A percentile compares a stretch with the other conserved stretches of the same genome.
These are phyloP conservation scores for Orbilia quercus DNA, from an alignment of 2,329 filamentous ascomycete genomes.

Conservation along the genomic window DNA sequence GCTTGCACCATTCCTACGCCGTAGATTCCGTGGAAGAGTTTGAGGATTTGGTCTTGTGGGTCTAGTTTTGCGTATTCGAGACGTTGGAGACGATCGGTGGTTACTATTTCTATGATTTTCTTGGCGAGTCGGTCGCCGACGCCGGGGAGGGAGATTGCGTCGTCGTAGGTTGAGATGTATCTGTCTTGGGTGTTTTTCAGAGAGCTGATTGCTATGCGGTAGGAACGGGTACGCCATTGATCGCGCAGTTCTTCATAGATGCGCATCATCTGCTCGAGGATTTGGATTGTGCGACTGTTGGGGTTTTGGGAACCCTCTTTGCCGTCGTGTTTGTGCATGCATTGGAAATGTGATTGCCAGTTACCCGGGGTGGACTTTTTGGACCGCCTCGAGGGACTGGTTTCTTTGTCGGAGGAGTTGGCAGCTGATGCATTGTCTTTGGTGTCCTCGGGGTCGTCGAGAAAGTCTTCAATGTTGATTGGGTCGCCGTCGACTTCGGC, in stretches of 20 bases:
- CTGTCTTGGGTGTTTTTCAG: conserved; percentile 72
- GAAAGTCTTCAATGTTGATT: conserved; percentile 65
- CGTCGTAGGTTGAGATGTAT: conserved; percentile 32
- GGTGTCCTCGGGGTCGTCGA: conserved; percentile 59
- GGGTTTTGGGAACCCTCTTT: conserved; percentile 69
- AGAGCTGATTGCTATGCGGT: conserved; percentile 79
- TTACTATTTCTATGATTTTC: conserved; percentile 90
- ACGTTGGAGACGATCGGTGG: conserved; percentile 76
- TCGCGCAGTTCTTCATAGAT: conserved; percentile 82
- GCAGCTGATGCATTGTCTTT: conserved; percentile 60
- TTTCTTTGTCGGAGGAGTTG: conserved; percentile 11
- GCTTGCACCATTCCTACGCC: conserved; percentile 79
- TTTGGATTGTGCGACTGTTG: conserved; percentile 78
- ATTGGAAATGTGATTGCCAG: conserved; percentile 62
- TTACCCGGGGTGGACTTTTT: conserved; percentile 60
- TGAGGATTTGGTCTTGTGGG: conserved; percentile 73
- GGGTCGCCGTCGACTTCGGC: conserved; percentile 61
- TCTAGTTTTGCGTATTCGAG: conserved; percentile 78
- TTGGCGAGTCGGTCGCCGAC: conserved; percentile 79
- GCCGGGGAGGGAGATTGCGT: conserved; percentile 69
- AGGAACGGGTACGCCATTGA: conserved; percentile 78
- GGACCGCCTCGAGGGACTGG: conserved; percentile 55
- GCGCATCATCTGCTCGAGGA: conserved; percentile 76
- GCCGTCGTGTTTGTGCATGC: conserved; percentile 70
- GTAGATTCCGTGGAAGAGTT: conserved; percentile 81